A percentile compares a stretch with the other conserved stretches of the same genome.
Conservation (phyloP, 805 yeast genomes). For the Candida sithepensis region DNA sequence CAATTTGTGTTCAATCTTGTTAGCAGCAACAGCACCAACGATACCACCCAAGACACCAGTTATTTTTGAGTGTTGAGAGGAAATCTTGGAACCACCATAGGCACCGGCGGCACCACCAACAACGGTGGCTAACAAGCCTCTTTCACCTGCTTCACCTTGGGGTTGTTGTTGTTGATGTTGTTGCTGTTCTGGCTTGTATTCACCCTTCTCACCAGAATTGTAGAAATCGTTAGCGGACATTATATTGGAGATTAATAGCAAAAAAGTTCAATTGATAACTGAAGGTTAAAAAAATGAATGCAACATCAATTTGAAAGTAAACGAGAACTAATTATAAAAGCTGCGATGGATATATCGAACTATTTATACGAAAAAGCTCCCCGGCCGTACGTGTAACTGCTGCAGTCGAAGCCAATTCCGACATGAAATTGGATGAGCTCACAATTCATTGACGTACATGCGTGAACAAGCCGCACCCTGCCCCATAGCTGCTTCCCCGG, state of each 20-base stretch:
- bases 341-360: neutral
- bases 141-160: conserved; percentile 30
- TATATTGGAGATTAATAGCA: conserved; percentile 3
- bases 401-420: neutral
- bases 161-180: conserved; percentile 30
- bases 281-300: neutral
- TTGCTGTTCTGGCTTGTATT: conserved; percentile 29
- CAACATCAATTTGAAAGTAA: neutral
- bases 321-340: neutral
- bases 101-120: conserved; percentile 55
- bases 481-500: too few relatives aligned
- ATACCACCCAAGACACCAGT: conserved; percentile 52
- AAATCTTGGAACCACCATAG: conserved; percentile 43
- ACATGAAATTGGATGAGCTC: neutral
- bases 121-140: conserved; percentile 42
- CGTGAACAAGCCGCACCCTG: too few relatives aligned
- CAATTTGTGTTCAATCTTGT: conserved; percentile 40
- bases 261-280: neutral
- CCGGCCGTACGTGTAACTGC: neutral
- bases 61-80: conserved; percentile 38
- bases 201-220: conserved; percentile 39
- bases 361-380: neutral
- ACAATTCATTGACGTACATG: too few relatives aligned
- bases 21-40: conserved; percentile 28
- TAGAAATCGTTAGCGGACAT: conserved; percentile 62